Conservation (phyloP, 2,329 filamentous ascomycete genomes). For the Fusarium palustre region DNA sequence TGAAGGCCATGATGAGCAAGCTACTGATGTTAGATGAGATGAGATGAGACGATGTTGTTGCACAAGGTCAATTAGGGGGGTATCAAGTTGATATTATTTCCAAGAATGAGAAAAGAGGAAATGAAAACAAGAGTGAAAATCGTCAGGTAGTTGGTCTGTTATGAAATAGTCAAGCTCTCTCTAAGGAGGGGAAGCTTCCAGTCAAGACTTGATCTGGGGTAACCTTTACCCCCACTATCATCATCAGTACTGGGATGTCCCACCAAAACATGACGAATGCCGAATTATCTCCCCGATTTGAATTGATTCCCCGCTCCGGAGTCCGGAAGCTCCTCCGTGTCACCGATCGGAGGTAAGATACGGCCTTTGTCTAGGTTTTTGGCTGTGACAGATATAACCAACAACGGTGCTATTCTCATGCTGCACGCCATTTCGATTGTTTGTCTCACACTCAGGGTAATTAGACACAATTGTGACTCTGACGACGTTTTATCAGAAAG, state of each 20-base stretch:
- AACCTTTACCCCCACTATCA: conserved; percentile 36
- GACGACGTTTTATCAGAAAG: neutral
- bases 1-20: conserved; percentile 77
- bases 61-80: conserved; percentile 11
- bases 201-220: conserved; percentile 28
- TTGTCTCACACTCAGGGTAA: neutral
- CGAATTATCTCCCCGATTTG: conserved; percentile 42
- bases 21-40: conserved; percentile 3
- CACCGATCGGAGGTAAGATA: conserved; percentile 13
- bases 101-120: neutral
- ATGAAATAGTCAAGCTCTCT: conserved; percentile 26
- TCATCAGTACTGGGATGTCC: conserved; percentile 28
- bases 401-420: neutral
- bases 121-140: conserved; percentile 3
- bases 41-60: neutral
- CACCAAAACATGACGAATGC: conserved; percentile 35
- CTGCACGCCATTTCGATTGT: neutral
- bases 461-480: neutral
- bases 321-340: conserved; percentile 33
- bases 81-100: neutral
- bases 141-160: conserved; percentile 19
- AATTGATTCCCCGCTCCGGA: conserved; percentile 28
- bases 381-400: neutral
- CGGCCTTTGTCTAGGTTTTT: neutral
- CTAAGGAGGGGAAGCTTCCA: conserved; percentile 39